phyloP scores from a whole-genome alignment of 2,329 filamentous ascomycete genomes.

The Phaeosphaeriaceae sp. region DNA sequence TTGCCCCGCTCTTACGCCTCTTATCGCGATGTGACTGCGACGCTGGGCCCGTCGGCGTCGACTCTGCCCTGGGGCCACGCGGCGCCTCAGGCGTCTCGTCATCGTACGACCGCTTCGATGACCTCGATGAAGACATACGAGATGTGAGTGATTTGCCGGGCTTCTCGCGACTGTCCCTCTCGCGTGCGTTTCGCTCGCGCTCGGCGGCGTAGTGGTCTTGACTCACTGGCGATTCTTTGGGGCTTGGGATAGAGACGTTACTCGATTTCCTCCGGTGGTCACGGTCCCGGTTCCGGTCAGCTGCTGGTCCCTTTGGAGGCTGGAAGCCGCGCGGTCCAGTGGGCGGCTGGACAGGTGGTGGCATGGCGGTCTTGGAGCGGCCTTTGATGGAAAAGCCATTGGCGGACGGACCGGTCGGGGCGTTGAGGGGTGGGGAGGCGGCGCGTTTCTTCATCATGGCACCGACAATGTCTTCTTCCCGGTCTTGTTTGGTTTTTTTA shows the following conservation, averaged over 20 bases:
- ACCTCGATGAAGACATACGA: slow-evolving; percentile 26
- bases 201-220: slow-evolving; percentile 72
- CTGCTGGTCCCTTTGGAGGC: slow-evolving; percentile 47
- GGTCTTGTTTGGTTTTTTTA: slow-evolving; percentile 12
- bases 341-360: slow-evolving; percentile 45
- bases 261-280: slow-evolving; percentile 28
- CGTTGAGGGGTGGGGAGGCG: slow-evolving; percentile 42
- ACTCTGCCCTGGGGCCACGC: slow-evolving; percentile 20
- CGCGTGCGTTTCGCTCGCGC: slow-evolving; percentile 59
- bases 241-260: not conserved
- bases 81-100: slow-evolving; percentile 15
- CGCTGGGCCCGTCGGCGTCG: slow-evolving; percentile 37
- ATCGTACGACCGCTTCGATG: slow-evolving; percentile 38
- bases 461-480: slow-evolving; percentile 32
- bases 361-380: slow-evolving; percentile 31
- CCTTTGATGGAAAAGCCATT: slow-evolving; percentile 56
- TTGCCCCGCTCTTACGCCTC: slow-evolving; percentile 32
- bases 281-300: slow-evolving; percentile 40
- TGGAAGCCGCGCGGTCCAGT: slow-evolving; percentile 45
- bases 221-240: slow-evolving; percentile 17
- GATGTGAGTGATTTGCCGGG: slow-evolving; percentile 23
- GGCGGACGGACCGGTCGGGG: slow-evolving; percentile 48
- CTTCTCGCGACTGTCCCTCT: slow-evolving; percentile 35
- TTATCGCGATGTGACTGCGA: slow-evolving; percentile 38
- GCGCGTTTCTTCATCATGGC: slow-evolving; percentile 37